Evolutionary conservation across 805 yeast species (phyloP), one percentile per base, ranked within the genome.

Genomic region (Trichomonascus vanleenenianus): DNA sequence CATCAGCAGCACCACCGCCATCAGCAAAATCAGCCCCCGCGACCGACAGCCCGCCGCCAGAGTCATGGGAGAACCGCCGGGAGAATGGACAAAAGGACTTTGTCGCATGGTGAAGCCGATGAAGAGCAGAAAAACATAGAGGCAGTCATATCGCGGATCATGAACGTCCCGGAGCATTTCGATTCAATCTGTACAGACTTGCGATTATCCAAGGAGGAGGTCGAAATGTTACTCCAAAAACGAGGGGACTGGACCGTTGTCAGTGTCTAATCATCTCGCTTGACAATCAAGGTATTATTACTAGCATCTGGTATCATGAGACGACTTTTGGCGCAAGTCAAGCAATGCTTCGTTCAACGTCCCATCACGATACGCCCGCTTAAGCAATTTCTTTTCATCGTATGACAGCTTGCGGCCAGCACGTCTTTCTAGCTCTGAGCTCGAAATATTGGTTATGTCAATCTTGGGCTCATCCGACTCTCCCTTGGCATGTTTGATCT

Each of bases 121-220:
- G 18, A 20, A 25, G 37, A 41, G 22, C 15, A 43, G 35, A 36
- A 44, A 30, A 46, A 51, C 31, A 42, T 56, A 6, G 60, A 57
- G 16, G 38, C 39, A 0, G 42, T 55, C 18, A 30, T 57, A 5
- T 35, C 46, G 2, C 48, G 46, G 16, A 47, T 56, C 30, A 43
- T 56, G 14, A 44, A 49, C 11, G 46, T 47, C 15, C 58, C 60
- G 12, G 42, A 46, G 44, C 62, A 62, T 45, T 58, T 60, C 34
- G 66, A 62, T 41, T 50, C 59, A 5, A 79, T 86, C 2, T 82
- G 91, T 56, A 85, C 91, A 0, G 83, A 78, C 47, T 65, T 85
- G 54, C 75, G 72, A 40, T 71, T 72, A 56, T 72, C 83, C 8
- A 66, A 78, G 39, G 60, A 59, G 16, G 81, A 80, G 25, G 75